Evolutionary conservation across 768 basidiomycete genomes (phyloP), one percentile per base, ranked within the genome.

Genomic region (Omphalotus guepiniiformis): DNA sequence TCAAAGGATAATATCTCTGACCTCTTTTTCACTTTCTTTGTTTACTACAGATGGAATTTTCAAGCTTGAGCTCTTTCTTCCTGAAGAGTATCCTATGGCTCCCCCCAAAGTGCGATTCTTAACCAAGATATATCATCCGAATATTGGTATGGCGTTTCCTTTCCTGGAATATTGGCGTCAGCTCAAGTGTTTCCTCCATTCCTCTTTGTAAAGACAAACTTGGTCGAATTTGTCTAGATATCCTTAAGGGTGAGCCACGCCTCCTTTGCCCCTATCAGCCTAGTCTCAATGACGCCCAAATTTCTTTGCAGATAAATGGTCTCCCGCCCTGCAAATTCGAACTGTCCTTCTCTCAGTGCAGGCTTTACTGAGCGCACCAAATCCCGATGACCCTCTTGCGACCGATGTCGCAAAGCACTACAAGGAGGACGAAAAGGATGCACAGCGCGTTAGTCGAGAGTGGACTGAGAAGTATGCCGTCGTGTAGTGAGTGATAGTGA

Each of bases 61-160:
- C 73, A 88, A 85, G 58, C 78, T 98, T n/a, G 96, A 99, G 67
- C 75, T 99, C 36, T 99, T 98, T 72, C 74, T 99, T 22, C 96
- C 96, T 3, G 96, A 98, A 67, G 96, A 98, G 66, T 99, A 99
- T 69, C 96, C 96, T 1, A 99, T 99, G 96, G 89, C 88, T 41
- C 95, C 96, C 0, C 96, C 96, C 19, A 99, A 99, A 70, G 96
- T 99, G 49, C 79, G 95, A 55, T 97, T 95, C 72, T 72, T 96
- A 57, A 96, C 94, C 48, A 94, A 93, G 84, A 95, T 97, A 74
- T 94, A 95, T 73, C 93, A 97, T 67, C 94, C 96, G 39, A 99
- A 99, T 67, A 99, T 99, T 70, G 95, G 95, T 96, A 62, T 59
- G 89, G 68, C 26, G 11, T 13, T 30, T 6, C 15, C 30, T 32